Percentiles rank a stretch among this genome's conserved stretches.
Evolutionary conservation across 495 filamentous ascomycete species (phyloP).

Genomic region (Penicillium crystallinum): DNA sequence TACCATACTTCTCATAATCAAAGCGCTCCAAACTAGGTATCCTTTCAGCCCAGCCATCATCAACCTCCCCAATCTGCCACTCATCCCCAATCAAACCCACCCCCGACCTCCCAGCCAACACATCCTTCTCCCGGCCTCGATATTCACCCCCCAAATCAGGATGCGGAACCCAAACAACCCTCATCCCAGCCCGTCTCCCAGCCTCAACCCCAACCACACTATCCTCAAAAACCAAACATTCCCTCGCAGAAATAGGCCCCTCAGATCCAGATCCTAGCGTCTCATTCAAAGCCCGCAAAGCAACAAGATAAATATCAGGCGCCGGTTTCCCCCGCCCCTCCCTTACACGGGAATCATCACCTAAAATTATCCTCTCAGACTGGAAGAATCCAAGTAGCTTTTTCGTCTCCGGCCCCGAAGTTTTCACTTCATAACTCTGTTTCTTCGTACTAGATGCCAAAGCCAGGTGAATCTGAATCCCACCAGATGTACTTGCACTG

Average conservation of each 20-base stretch:
- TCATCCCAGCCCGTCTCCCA: slow-evolving; percentile 40
- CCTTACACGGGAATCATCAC: slow-evolving; percentile 30
- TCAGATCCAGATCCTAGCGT: slow-evolving; percentile 1
- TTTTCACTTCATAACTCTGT: slow-evolving; percentile 16
- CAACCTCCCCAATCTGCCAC: slow-evolving; percentile 22
- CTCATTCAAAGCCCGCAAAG: slow-evolving; percentile 30
- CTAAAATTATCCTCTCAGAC: slow-evolving; percentile 20
- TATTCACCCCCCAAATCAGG: slow-evolving; percentile 24
- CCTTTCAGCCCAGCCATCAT: slow-evolving; percentile 35
- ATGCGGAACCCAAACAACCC: slow-evolving; percentile 42
- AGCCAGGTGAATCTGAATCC: slow-evolving; percentile 9
- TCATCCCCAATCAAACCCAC: slow-evolving; percentile 19
- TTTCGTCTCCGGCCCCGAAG: slow-evolving; percentile 9
- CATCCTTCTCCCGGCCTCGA: slow-evolving; percentile 20
- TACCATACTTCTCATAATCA: slow-evolving; percentile 25
- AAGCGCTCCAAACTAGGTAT: slow-evolving; percentile 28
- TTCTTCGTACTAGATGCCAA: slow-evolving; percentile 16
- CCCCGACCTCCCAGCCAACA: slow-evolving; percentile 29
- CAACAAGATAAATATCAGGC: slow-evolving; percentile 37
- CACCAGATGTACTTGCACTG: slow-evolving; percentile 11
- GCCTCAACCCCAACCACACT: slow-evolving; percentile 39
- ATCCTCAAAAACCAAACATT: slow-evolving; percentile 46
- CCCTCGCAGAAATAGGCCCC: slow-evolving; percentile 18
- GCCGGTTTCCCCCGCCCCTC: slow-evolving; percentile 29
- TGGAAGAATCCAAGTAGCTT: slow-evolving; percentile 12